These are phyloP conservation scores for Trebouxia gelatinosa DNA, from an alignment of 163 green algal genomes.

Conservation along the genomic window DNA sequence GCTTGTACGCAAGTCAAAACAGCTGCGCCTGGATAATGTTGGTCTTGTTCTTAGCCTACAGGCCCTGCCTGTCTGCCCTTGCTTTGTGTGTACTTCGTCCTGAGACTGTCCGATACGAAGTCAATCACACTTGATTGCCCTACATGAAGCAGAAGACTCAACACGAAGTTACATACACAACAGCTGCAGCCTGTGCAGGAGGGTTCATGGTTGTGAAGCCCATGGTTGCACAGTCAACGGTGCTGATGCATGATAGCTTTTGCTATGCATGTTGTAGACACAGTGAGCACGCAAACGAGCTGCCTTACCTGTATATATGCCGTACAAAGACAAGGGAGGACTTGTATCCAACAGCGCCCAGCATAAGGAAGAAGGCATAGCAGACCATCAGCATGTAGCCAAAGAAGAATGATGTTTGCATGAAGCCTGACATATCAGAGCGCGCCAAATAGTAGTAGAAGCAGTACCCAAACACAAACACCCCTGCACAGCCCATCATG, in stretches of 20 bases:
- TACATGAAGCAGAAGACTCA: neutral
- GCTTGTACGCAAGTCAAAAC: no score
- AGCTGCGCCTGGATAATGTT: no score
- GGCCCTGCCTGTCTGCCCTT: no score
- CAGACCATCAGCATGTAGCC: conserved; percentile 90
- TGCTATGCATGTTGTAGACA: no score
- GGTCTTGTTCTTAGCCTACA: no score
- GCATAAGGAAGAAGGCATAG: conserved; percentile 96
- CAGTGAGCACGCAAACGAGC: neutral
- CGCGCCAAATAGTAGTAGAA: conserved; percentile 95
- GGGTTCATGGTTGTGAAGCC: no score
- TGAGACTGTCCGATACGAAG: no score
- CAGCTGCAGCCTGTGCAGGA: no score
- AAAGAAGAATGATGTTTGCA: conserved; percentile 94
- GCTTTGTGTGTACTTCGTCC: no score
- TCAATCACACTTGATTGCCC: conserved; percentile 19
- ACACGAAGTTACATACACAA: no score
- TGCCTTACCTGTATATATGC: conserved; percentile 81
- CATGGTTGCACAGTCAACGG: no score
- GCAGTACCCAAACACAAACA: conserved; percentile 96
- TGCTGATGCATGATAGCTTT: no score
- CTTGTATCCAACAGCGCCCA: conserved; percentile 89
- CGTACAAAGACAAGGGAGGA: conserved; percentile 87
- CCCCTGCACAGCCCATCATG: conserved; percentile 50
- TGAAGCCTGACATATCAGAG: conserved; percentile 94